phyloP scores from a whole-genome alignment of 2,329 filamentous ascomycete genomes.

The Lachnellula arida region DNA sequence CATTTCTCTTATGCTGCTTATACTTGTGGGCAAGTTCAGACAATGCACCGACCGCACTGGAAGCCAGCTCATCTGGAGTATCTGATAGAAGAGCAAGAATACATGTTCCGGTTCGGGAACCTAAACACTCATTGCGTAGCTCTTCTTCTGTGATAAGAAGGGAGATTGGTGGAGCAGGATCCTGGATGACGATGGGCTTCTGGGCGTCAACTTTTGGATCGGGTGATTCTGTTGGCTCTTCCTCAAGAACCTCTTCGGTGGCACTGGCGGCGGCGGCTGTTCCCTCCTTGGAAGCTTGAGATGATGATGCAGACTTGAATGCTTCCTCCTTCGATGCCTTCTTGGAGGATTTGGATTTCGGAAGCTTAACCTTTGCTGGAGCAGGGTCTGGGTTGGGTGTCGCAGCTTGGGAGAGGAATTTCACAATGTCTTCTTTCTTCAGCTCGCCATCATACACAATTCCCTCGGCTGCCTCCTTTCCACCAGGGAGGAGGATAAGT shows the following conservation, averaged over 20 bases:
- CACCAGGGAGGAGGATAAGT: conserved; percentile 72
- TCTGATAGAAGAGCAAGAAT: conserved; percentile 68
- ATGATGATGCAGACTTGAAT: conserved; percentile 46
- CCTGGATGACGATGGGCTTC: conserved; percentile 44
- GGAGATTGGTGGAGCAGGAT: conserved; percentile 58
- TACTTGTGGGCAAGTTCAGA: conserved; percentile 75
- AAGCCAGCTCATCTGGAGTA: conserved; percentile 33
- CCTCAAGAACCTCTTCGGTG: conserved; percentile 46
- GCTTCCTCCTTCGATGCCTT: conserved; percentile 40
- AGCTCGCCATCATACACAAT: conserved; percentile 76
- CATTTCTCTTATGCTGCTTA: conserved; percentile 55
- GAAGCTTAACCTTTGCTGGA: conserved; percentile 40
- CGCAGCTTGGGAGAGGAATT: conserved; percentile 76
- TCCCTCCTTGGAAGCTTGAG: conserved; percentile 46
- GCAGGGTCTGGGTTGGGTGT: conserved; percentile 74
- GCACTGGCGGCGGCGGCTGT: conserved; percentile 42
- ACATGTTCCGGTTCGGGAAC: conserved; percentile 73
- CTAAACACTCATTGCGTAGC: conserved; percentile 68
- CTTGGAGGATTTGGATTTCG: conserved; percentile 35
- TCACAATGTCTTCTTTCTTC: conserved; percentile 75
- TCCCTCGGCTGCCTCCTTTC: conserved; percentile 54
- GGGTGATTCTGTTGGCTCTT: conserved; percentile 48
- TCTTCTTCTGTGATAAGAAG: conserved; percentile 59
- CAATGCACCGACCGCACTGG: conserved; percentile 58
- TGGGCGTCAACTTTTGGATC: conserved; percentile 32